Base-by-base conservation (phyloP, 192 early-diverging fungal genomes). In the Rhizophlyctis rosea region DNA sequence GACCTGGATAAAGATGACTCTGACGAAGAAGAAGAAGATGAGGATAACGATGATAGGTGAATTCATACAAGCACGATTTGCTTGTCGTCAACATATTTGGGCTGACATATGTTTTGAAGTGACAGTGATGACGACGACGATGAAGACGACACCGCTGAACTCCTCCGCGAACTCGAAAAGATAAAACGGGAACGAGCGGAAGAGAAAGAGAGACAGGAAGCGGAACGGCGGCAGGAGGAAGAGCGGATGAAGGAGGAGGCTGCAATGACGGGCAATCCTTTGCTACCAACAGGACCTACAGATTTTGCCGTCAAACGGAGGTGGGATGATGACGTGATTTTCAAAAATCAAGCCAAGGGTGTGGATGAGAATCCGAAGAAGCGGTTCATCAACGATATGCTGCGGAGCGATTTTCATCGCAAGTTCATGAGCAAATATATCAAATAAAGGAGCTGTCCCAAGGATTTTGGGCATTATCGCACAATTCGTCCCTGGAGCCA, bases 321-420 rank as follows among this genome's bases (percentile, higher is more conserved):
- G 54, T 97, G 95, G 96, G 95, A 98, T 69, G 95, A 98, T 58
- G 96, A 98, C 72, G 96, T 98, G 35, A 87, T 98, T 34, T 98
- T 98, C 73, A 92, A 91, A 66, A 98, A 99, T 74, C 96, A 99
- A 76, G 91, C 93, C 0, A 75, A 86, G 36, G 91, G 90, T 31
- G 82, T 87, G 29, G 90, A 92, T 25, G 92, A 91, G 21, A 89
- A 88, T 57, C 86, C 91, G 32, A 89, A 92, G 69, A 96, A 96
- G 74, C 80, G 95, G 51, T 99, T 98, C 76, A 86, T 98, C 67
- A 99, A 99, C 71, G 95, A 99, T 76, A 88, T 95, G 76, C 74
- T 98, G 50, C 85, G 96, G 34, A 91, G 88, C 7, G 96, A 98
- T 72, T 99, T 96, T 71, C 96, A 99, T 70, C 79, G 90, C 65